A percentile compares a stretch with the other conserved stretches of the same genome.
These are phyloP conservation scores for Acorus calamus DNA, from an alignment of 106 monocot genomes.

Conservation along the genomic window DNA sequence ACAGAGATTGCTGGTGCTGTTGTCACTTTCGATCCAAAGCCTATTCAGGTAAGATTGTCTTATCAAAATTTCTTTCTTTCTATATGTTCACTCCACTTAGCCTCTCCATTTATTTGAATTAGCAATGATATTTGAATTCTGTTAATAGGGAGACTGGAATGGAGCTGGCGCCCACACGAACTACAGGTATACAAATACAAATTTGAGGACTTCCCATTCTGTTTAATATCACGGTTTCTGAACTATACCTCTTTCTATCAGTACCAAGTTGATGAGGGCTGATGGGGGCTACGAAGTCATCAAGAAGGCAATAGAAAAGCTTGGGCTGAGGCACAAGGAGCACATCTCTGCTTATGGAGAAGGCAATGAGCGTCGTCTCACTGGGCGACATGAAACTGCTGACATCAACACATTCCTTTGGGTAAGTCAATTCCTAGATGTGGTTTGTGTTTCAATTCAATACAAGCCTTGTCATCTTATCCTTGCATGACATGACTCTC, in stretches of 20 bases:
- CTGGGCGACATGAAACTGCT: conserved; percentile 70
- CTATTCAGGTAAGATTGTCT: conserved; percentile 22
- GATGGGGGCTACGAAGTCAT: conserved; percentile 59
- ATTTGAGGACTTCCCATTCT: neutral
- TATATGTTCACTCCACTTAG: neutral
- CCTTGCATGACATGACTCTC: neutral
- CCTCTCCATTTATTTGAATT: neutral
- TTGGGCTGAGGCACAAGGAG: conserved; percentile 54
- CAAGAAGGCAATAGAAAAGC: conserved; percentile 49
- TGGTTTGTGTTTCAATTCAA: neutral
- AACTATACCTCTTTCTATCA: conserved; percentile 2
- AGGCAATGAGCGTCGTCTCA: conserved; percentile 83
- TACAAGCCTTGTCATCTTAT: no score
- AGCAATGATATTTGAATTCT: no score
- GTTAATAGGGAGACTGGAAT: conserved; percentile 50
- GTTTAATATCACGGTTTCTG: neutral
- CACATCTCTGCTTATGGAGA: conserved; percentile 81
- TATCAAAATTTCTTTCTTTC: no score
- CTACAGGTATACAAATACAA: conserved; percentile 29
- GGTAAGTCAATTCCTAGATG: conserved; percentile 21
- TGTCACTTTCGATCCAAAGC: conserved; percentile 43
- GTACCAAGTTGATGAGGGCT: conserved; percentile 53
- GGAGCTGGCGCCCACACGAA: conserved; percentile 60
- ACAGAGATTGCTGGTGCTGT: conserved; percentile 52
- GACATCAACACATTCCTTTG: conserved; percentile 74